Base-by-base conservation (phyloP, 2,329 filamentous ascomycete species). In the Curvularia lunata region DNA sequence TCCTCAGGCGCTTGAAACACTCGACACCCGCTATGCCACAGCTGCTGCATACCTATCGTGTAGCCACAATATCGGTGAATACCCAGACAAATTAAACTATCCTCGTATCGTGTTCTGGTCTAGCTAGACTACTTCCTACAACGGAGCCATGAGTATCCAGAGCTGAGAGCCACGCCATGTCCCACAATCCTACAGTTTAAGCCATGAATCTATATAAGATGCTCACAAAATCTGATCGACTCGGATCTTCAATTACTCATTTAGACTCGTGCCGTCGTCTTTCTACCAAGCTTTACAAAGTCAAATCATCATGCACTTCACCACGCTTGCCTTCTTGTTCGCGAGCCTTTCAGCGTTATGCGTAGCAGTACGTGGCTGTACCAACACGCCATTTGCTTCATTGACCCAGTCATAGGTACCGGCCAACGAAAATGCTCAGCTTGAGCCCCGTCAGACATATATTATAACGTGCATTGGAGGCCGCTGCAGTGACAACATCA, bases 401-500 rank as follows among this genome's bases (percentile, higher is more conserved):
- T 53, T 56, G 28, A 63, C 23, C 18, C 5, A 13, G 0, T 1
- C 16, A 28, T 2, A 70, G 70, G 65, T 53, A 16, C 71, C 66
- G 47, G 66, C 62, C 25, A 58, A 66, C 10, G 52, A 62, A 21
- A 27, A 56, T 6, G 19, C 30, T 2, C 52, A 63, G 9, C 49
- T 68, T 0, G 67, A 65, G 21, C 61, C 62, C n/a, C 66, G 66
- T 5, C 70, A 73, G 56, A 72, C 69, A 12, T 73, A 59, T 47
- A 68, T 66, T 4, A 68, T 71, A 9, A 72, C 70, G 18, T 73
- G 71, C 46, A 63, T 71, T n/a, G 67, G 67, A 8, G 48, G 50
- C 0, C 38, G 18, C 3, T 65, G 63, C 49, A 51, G 55, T 21
- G 61, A 62, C n/a, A 60, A 55, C 18, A 58, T 62, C 18, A 54